Conservation (phyloP, 176 grass and related monocot species). For the Eleusine coracana region DNA sequence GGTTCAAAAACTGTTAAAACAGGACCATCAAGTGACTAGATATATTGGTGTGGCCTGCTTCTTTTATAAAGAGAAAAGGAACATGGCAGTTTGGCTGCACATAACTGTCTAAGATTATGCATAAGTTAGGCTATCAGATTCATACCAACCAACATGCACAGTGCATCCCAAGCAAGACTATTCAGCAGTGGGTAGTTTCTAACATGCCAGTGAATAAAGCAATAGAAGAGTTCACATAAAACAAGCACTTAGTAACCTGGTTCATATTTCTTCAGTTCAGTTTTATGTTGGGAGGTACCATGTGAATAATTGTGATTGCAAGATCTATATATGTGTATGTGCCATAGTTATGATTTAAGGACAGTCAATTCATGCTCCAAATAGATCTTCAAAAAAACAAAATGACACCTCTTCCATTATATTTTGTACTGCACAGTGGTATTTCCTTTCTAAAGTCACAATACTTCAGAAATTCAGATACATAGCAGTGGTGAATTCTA, state of each 20-base stretch:
- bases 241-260: not conserved
- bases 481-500: not conserved
- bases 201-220: not conserved
- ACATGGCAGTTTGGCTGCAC: not conserved
- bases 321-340: not conserved
- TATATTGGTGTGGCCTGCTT: not conserved
- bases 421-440: too few species aligned
- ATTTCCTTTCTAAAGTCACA: too few species aligned
- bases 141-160: conserved; percentile 15
- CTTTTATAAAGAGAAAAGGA: not conserved
- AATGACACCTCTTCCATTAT: not conserved
- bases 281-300: not conserved
- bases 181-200: not conserved
- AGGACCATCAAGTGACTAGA: not conserved
- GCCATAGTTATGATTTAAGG: conserved; percentile 7
- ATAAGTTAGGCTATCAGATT: conserved; percentile 41
- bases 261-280: too few species aligned
- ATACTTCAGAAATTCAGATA: too few species aligned
- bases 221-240: conserved; percentile 8
- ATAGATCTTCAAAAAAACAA: conserved; percentile 5
- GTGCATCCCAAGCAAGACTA: conserved; percentile 19
- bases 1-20: not conserved
- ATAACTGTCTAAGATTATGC: not conserved
- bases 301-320: not conserved
- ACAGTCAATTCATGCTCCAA: not conserved